phyloP scores from a whole-genome alignment of 2,329 filamentous ascomycete species.

The Aspergillus persii region DNA sequence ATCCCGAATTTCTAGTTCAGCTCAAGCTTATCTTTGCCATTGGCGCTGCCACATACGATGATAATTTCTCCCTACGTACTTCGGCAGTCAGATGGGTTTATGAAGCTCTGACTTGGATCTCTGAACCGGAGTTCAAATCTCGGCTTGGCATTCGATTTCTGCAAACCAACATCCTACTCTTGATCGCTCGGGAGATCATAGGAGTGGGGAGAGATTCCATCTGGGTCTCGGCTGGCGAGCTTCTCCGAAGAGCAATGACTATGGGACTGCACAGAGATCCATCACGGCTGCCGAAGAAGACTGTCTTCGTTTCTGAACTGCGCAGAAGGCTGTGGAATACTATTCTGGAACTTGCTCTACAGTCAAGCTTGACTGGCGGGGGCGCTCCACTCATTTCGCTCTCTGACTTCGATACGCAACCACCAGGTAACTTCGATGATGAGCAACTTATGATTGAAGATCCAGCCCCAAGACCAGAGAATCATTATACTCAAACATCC shows the following conservation, averaged over 20 bases:
- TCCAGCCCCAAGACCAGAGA: constrained; percentile 26
- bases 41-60: constrained; percentile 52
- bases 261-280: constrained; percentile 45
- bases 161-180: constrained; percentile 44
- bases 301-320: constrained; percentile 23
- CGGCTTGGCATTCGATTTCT: constrained; percentile 51
- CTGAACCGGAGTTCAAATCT: constrained; percentile 54
- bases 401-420: constrained; percentile 36
- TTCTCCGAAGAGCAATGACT: constrained; percentile 39
- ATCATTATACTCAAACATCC: constrained; percentile 34
- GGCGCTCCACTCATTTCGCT: constrained; percentile 34
- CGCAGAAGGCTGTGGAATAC: constrained; percentile 32
- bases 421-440: constrained; percentile 42
- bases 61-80: constrained; percentile 49
- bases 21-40: constrained; percentile 60
- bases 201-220: constrained; percentile 35
- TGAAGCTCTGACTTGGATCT: constrained; percentile 56
- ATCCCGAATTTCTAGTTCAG: constrained; percentile 52
- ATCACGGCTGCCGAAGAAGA: constrained; percentile 24
- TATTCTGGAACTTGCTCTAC: constrained; percentile 36
- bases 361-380: constrained; percentile 37
- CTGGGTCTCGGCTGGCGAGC: constrained; percentile 38
- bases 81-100: constrained; percentile 56
- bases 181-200: constrained; percentile 37
- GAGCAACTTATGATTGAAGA: constrained; percentile 33